Percentiles rank a stretch among this genome's conserved stretches.
Evolutionary conservation across 2,329 filamentous ascomycete species (phyloP).

Genomic region (Fonsecaea multimorphosa): DNA sequence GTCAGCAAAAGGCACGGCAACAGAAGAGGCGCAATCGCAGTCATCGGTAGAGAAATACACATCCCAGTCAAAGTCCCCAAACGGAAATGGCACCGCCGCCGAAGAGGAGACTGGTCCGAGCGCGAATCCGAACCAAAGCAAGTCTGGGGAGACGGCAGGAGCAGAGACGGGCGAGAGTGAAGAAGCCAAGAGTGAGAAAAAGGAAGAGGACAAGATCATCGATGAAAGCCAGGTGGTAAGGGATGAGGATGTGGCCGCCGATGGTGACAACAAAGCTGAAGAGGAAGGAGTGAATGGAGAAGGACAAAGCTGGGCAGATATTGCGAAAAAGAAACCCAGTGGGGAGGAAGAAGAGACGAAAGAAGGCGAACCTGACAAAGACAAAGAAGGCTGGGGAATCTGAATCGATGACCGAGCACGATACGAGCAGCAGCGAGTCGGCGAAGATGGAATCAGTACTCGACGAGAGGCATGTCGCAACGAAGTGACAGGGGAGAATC

Average conservation of each 20-base stretch:
- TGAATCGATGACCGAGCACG: conserved; percentile 7
- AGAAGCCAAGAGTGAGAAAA: conserved; percentile 21
- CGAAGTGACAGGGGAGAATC: neutral
- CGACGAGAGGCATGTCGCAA: neutral
- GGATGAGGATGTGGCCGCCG: conserved; percentile 24
- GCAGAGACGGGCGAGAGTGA: conserved; percentile 14
- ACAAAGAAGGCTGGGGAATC: conserved; percentile 14
- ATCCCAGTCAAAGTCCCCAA: conserved; percentile 30
- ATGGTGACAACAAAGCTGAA: neutral
- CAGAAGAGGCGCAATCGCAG: conserved; percentile 13
- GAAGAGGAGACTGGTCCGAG: conserved; percentile 30
- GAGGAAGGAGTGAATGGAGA: neutral
- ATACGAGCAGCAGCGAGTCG: neutral
- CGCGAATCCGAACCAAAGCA: conserved; percentile 11
- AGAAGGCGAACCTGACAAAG: conserved; percentile 1
- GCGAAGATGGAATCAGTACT: neutral
- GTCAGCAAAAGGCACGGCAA: conserved; percentile 4
- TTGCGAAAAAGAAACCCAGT: neutral
- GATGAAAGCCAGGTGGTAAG: conserved; percentile 32
- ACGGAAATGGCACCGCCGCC: conserved; percentile 37
- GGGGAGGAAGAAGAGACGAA: neutral
- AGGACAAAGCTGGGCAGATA: neutral
- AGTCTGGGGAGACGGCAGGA: neutral
- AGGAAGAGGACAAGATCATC: conserved; percentile 33
- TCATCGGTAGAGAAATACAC: conserved; percentile 13